Base-by-base conservation (phyloP, 352 stramenopile species). In the Globisporangium abappressorium region DNA sequence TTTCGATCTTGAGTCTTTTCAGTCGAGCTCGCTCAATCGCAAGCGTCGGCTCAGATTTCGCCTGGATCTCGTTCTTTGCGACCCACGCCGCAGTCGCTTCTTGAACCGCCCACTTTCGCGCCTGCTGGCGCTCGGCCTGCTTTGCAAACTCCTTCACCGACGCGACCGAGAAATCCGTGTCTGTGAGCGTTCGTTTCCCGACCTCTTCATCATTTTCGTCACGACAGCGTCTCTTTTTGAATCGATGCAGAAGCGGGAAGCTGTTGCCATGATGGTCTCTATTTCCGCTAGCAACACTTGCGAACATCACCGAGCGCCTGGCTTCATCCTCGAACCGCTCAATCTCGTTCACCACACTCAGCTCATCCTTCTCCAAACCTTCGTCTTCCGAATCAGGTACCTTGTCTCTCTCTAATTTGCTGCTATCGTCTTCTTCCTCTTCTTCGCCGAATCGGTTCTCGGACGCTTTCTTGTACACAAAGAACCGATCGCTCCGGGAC, bases 401-500 rank as follows among this genome's bases (percentile, higher is more conserved):
- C 11, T 26, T 22, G 2, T 66, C 54, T 11, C 14, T 46, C n/a
- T 55, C 74, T 1, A 66, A 54, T 0, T 75, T 63, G 15, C 68
- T 57, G n/a, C 68, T 78, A 1, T 55, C 47, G 1, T 68, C 30
- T 0, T 53, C 43, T 24, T 72, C 64, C 9, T 43, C 43, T 49
- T 49, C 43, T 22, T 49, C 43, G 18, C 43, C 43, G 3, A 49
- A 22, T 49, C 18, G 43, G 18, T 22, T 22, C 43, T 49, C 43
- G 2, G 70, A 68, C 4, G 74, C 72, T 22, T 81, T 89, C 51
- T 91, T 69, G 51, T 90, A 91, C 18, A 93, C 85, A 38, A 89
- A 93, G 59, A 91, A 93, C 3, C 84, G 78, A 51, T 84, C 79
- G 57, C 81, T 86, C 53, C 79, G 83, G 0, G 81, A 96, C n/a